These are phyloP conservation scores for Quercus wislizeni DNA, from an alignment of 306 rosid species.

Conservation along the genomic window DNA sequence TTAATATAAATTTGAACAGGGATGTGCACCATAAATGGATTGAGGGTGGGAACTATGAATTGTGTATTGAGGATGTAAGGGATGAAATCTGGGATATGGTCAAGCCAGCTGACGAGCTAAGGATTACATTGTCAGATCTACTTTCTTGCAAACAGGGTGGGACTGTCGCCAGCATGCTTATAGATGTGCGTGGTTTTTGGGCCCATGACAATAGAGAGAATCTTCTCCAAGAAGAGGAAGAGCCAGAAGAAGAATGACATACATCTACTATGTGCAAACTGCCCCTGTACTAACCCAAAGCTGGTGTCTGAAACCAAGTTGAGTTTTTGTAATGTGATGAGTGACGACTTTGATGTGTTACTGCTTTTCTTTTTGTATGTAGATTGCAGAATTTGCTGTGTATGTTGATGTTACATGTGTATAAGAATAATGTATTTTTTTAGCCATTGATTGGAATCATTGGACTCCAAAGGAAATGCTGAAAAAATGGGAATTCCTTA, in stretches of 20 bases:
- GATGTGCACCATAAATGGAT: slow-evolving; percentile 99
- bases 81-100: slow-evolving; percentile 99
- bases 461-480: too few species aligned
- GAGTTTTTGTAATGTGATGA: slow-evolving; percentile 17
- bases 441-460: neutral
- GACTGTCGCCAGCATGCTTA: slow-evolving; percentile 98
- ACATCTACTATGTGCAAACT: neutral
- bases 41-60: slow-evolving; percentile 96
- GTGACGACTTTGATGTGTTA: slow-evolving; percentile 25
- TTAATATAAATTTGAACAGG: slow-evolving; percentile 44
- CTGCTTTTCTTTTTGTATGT: slow-evolving; percentile 17
- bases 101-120: slow-evolving; percentile 77
- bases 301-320: slow-evolving; percentile 8
- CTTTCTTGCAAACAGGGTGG: slow-evolving; percentile 96
- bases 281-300: slow-evolving; percentile 33
- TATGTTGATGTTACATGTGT: slow-evolving; percentile 6
- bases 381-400: slow-evolving; percentile 30
- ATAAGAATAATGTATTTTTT: neutral
- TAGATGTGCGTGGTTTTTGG: slow-evolving; percentile 99
- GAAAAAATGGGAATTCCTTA: neutral
- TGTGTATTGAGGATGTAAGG: slow-evolving; percentile 95
- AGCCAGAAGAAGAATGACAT: slow-evolving; percentile 88
- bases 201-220: slow-evolving; percentile 99
- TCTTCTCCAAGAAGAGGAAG: slow-evolving; percentile 99
- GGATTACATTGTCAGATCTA: slow-evolving; percentile 73